Evolutionary conservation across 768 basidiomycete genomes (phyloP), one percentile per base, ranked within the genome.

Genomic region (Mycena alexandri): DNA sequence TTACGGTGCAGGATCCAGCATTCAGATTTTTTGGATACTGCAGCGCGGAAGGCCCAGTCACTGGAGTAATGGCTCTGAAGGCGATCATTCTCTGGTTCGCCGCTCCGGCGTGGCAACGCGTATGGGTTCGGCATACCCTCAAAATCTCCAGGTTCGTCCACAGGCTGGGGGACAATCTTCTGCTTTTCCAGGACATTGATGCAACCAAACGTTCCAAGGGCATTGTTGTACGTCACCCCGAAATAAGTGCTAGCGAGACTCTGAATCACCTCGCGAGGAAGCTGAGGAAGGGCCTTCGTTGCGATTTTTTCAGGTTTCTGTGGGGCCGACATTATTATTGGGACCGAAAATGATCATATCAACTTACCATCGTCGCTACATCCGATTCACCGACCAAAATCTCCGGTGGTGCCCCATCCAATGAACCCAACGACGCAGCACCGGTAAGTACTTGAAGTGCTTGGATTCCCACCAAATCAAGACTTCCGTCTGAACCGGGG

Each of bases 11-110:
- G 16, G 41, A 56, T 38, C 12, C 16, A 24, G 42, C 41, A 56
- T 14, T 56, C 5, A 9, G 42, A 44, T 24, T 42, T 56, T 25
- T 42, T 44, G 14, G 38, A 44, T 25, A 29, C 22, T 11, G 55
- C 55, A 16, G 55, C 38, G 11, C 24, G 41, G 22, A 56, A 56
- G 24, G 55, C 55, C 38, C 41, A 56, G 55, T 42, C 38, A 25
- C 41, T 56, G 25, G 55, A 56, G 25, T 56, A 43, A 17, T 56
- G 29, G 21, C 29, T 29, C 21, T 24, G 21, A 48, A 12, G 47
- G 24, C 21, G 47, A 11, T 22, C 24, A 24, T 19, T 9, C n/a
- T 29, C 29, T 29, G 29, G 3, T 29, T 29, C 29, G 29, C 29
- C 6, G 29, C 29, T 29, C 29, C 29, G 3, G 29, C 29, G 3